Base-by-base conservation (phyloP, 1,139 yeast species). In the Suhomyces bokatorum region DNA sequence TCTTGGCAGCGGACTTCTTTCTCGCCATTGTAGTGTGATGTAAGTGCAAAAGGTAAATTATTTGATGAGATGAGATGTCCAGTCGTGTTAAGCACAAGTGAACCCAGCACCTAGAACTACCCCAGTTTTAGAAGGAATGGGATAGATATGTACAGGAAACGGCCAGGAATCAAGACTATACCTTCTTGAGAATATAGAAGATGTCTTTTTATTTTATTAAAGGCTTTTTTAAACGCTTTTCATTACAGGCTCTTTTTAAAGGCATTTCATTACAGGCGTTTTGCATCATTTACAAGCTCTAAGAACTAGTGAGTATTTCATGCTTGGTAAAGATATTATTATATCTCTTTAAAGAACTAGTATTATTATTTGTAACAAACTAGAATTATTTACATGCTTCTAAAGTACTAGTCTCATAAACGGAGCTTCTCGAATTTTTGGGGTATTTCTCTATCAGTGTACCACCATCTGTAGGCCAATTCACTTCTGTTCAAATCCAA, bases 1-100 rank as follows among this genome's bases (percentile, higher is more conserved):
- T 85, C 60, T 85, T 87, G 47, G 93, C 76, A 35, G 95, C 93
- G 22, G 95, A 85, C 77, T 88, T 88, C 83, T 88, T 88, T 80
- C 96, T 83, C 37, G 96, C 87, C 96, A 88, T 88, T 22, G 35
- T 42, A 13, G 20, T 9, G 28, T 31, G 14, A 15, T 29, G 17
- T n/a, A 15, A 31, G n/a, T 12, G 16, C 17, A 17, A 12, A 16
- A 15, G 10, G n/a, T 20, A n/a, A 32, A 27, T 35, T 28, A 28
- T 39, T 32, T 26, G 37, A 40, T 45, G 50, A 44, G 50, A 51
- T 49, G 52, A 47, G 45, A 41, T 45, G 39, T 24, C 40, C 14
- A 36, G 39, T 32, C 42, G 44, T 37, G 45, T 32, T 24, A 13
- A n/a, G 12, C 27, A 12, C 12, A 34, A 34, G 24, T 12, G 22